These are phyloP conservation scores for Xylaria venustula DNA, from an alignment of 495 filamentous ascomycete species.

Conservation along the genomic window DNA sequence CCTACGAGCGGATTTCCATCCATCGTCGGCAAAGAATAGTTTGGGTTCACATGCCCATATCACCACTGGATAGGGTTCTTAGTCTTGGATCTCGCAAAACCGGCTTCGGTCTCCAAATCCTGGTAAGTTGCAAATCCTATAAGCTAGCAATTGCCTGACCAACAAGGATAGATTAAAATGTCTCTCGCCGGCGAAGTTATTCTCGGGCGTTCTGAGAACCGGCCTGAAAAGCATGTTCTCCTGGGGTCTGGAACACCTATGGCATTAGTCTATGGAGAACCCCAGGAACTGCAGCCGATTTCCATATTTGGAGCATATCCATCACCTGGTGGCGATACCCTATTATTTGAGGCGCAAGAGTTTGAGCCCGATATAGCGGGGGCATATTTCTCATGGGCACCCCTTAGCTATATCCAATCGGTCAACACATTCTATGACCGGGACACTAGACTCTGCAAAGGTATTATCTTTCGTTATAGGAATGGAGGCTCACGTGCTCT, in stretches of 20 bases:
- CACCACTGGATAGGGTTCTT: not conserved
- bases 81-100: not conserved
- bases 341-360: not conserved
- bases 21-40: not conserved
- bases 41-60: not conserved
- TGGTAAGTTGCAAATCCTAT: not conserved
- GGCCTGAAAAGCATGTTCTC: not conserved
- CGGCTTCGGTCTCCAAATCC: not conserved
- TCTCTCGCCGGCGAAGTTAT: not conserved
- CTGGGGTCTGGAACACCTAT: slow-evolving; percentile 1
- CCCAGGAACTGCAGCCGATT: not conserved
- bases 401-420: not conserved
- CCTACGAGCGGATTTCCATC: not conserved
- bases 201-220: not conserved
- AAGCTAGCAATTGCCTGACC: not conserved
- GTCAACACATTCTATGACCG: not conserved
- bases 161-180: not conserved
- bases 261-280: not conserved
- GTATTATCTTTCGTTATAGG: not conserved
- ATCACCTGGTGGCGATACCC: not conserved
- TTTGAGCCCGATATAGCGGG: not conserved
- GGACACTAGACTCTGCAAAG: not conserved
- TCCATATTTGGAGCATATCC: not conserved
- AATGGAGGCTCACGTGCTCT: not conserved
- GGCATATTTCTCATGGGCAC: not conserved